Base-by-base conservation (phyloP, 2,329 filamentous ascomycete species). In the Cercospora berteroae region DNA sequence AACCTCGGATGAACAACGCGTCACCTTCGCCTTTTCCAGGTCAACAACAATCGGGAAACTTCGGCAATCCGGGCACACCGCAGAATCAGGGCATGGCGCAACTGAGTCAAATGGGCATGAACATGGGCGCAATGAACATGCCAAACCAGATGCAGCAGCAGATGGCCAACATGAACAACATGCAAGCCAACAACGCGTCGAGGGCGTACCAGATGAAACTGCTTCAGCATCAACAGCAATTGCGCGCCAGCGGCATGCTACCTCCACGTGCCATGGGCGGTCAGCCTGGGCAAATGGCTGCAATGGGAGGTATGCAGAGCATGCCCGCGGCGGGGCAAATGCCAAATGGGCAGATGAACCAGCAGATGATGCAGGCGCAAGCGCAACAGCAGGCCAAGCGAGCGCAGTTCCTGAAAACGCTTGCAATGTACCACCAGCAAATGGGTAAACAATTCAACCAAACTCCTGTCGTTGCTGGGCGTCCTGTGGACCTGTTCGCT, bases 151-250 rank as follows among this genome's bases (percentile, higher is more conserved):
- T 84, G 64, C 83, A 76, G 76, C 72, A 67, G 77, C 80, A 71
- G 78, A 80, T 74, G 69, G 71, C 72, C 66, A 80, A 79, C 73
- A 81, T 80, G 76, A 60, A 67, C 63, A 70, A 70, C 44, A 70
- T 73, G 55, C 84, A 86, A 73, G 84, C 83, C 56, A 85, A 91
- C 69, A 85, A 91, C 70, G 90, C 92, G 48, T 89, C 92, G 74
- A 89, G 93, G 71, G 90, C 93, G 59, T 94, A 96, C 75, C 92
- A 96, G 73, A 91, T 96, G 87, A 90, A 92, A 68, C 80, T 96
- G 62, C 91, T 96, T 74, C 88, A 90, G 65, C 91, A 94, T 74
- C 85, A 90, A 48, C 88, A 91, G 13, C 85, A 87, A 67, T 83
- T 88, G 81, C 86, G 86, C 66, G 73, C 70, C 12, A 75, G 72